Conservation (phyloP, 2,329 filamentous ascomycete genomes). For the Coleophoma crateriformis region DNA sequence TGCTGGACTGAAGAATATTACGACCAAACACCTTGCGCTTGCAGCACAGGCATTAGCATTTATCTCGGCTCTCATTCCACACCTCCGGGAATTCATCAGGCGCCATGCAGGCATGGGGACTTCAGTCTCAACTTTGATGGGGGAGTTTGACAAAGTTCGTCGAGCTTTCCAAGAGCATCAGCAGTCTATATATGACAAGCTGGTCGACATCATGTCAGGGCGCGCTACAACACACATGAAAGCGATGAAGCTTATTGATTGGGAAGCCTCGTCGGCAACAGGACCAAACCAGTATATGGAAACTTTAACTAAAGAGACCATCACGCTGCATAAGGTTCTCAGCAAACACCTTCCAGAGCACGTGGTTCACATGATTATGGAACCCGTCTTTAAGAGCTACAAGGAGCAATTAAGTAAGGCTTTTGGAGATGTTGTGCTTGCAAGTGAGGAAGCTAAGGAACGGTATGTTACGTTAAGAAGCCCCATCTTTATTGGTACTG, state of each 20-base stretch:
- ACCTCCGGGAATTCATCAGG: slow-evolving; percentile 85
- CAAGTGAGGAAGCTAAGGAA: slow-evolving; percentile 54
- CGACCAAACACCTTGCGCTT: slow-evolving; percentile 87
- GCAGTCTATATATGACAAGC: slow-evolving; percentile 65
- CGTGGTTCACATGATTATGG: slow-evolving; percentile 63
- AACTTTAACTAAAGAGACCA: slow-evolving; percentile 64
- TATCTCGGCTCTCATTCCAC: slow-evolving; percentile 79
- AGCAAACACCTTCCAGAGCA: slow-evolving; percentile 61
- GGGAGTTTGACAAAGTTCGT: slow-evolving; percentile 25
- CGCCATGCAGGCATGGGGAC: slow-evolving; percentile 55
- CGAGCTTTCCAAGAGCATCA: slow-evolving; percentile 57
- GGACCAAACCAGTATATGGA: slow-evolving; percentile 61
- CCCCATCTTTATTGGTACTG: not conserved
- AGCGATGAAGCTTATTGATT: slow-evolving; percentile 60
- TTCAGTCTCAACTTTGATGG: slow-evolving; percentile 48
- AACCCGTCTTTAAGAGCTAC: slow-evolving; percentile 62
- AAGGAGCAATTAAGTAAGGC: slow-evolving; percentile 60
- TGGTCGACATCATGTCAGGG: slow-evolving; percentile 67
- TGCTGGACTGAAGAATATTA: slow-evolving; percentile 92
- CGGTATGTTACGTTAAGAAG: slow-evolving; percentile 39
- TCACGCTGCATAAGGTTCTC: slow-evolving; percentile 63
- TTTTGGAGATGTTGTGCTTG: slow-evolving; percentile 52
- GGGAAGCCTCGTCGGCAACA: slow-evolving; percentile 39
- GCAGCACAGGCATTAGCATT: slow-evolving; percentile 87
- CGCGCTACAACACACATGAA: slow-evolving; percentile 57